These are phyloP conservation scores for Apiospora hydei DNA, from an alignment of 2,329 filamentous ascomycete species.

Conservation along the genomic window DNA sequence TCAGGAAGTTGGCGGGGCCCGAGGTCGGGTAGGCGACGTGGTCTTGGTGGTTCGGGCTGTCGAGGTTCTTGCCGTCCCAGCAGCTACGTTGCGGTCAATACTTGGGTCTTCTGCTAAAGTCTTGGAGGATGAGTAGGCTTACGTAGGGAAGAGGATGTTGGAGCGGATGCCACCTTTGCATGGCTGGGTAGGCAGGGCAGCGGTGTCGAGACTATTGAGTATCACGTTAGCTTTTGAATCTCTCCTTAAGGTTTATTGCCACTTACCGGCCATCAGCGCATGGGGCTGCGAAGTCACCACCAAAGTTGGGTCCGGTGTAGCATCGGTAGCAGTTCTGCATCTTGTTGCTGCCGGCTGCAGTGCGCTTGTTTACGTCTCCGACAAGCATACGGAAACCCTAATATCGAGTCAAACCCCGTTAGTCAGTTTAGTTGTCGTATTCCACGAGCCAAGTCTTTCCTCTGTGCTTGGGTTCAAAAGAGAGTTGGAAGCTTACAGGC, in stretches of 20 bases:
- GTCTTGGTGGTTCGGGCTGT: slow-evolving; percentile 60
- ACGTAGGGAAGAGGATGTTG: slow-evolving; percentile 62
- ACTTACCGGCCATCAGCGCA: slow-evolving; percentile 41
- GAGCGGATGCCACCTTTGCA: slow-evolving; percentile 57
- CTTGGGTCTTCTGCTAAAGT: neutral
- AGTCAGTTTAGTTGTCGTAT: neutral
- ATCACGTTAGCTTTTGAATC: neutral
- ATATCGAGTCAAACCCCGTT: neutral
- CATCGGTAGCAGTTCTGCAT: slow-evolving; percentile 45
- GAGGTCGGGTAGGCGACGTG: slow-evolving; percentile 61
- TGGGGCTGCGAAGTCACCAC: slow-evolving; percentile 32
- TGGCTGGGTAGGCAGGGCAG: slow-evolving; percentile 56
- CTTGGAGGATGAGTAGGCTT: too few relatives aligned
- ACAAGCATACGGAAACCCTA: slow-evolving; percentile 56
- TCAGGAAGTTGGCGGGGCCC: slow-evolving; percentile 44
- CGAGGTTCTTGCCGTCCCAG: slow-evolving; percentile 67
- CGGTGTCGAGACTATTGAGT: slow-evolving; percentile 46
- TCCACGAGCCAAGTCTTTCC: too few relatives aligned
- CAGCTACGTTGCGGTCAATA: slow-evolving; percentile 43
- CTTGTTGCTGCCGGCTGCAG: slow-evolving; percentile 29
- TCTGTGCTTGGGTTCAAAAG: too few relatives aligned
- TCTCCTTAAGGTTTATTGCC: slow-evolving; percentile 23
- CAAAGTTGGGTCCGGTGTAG: slow-evolving; percentile 39
- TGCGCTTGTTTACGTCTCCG: slow-evolving; percentile 45
- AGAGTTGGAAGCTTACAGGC: slow-evolving; percentile 38